phyloP scores from a whole-genome alignment of 768 basidiomycete species.

The Astraeus odoratus region DNA sequence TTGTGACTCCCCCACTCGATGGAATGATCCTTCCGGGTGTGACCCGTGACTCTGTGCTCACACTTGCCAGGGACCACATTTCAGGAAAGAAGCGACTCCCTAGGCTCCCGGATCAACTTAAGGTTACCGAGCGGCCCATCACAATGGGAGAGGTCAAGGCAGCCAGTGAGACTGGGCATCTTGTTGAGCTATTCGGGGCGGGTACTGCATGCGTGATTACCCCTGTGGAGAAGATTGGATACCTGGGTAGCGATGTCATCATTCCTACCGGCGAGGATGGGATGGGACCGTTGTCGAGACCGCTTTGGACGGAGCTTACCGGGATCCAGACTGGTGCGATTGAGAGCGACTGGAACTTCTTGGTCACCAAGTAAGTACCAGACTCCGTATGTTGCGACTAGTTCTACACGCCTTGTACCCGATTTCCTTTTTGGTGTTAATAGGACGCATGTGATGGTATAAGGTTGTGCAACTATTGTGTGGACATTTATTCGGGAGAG shows the following conservation, averaged over 20 bases:
- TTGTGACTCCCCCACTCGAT: conserved; percentile 60
- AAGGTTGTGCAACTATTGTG: too few species aligned
- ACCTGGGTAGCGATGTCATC: conserved; percentile 44
- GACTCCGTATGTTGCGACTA: too few species aligned
- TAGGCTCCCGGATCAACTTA: conserved; percentile 48
- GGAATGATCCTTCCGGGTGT: conserved; percentile 67
- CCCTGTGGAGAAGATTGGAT: conserved; percentile 50
- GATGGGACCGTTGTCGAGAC: conserved; percentile 60
- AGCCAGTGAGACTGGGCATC: conserved; percentile 33
- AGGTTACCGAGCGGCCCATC: conserved; percentile 61
- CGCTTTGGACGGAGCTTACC: conserved; percentile 42
- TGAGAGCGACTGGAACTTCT: conserved; percentile 73
- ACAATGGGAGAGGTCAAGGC: conserved; percentile 70
- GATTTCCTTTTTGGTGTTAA: background rate
- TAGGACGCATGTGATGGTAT: too few species aligned
- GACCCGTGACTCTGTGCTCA: conserved; percentile 47
- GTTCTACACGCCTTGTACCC: background rate
- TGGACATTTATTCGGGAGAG: too few species aligned
- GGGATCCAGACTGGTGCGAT: conserved; percentile 73
- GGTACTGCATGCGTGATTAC: conserved; percentile 50
- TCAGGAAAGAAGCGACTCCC: conserved; percentile 37
- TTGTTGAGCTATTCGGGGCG: conserved; percentile 45
- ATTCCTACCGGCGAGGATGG: conserved; percentile 61
- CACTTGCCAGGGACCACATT: conserved; percentile 51
- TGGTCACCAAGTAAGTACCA: conserved; percentile 31